Conservation (phyloP, 495 filamentous ascomycete species). For the Daldinia loculata region DNA sequence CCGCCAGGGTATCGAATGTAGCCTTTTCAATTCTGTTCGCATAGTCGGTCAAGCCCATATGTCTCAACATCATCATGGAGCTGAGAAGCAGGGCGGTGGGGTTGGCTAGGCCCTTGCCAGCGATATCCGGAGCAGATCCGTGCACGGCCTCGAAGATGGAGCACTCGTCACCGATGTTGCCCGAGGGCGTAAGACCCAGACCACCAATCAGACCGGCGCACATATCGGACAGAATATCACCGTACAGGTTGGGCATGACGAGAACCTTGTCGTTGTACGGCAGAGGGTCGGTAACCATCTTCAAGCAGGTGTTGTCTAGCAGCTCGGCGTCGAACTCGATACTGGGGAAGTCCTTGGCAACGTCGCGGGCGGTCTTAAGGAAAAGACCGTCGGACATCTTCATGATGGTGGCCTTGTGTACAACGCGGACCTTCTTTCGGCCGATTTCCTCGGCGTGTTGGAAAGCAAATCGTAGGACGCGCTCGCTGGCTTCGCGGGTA, state of each 20-base stretch:
- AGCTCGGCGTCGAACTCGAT: slow-evolving; percentile 96
- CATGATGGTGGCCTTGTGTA: slow-evolving; percentile 99
- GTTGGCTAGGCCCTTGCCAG: slow-evolving; percentile 70
- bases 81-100: slow-evolving; percentile 41
- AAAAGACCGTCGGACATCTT: slow-evolving; percentile 99
- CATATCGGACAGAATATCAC: slow-evolving; percentile 99
- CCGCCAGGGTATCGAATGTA: slow-evolving; percentile 90
- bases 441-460: slow-evolving; percentile 93
- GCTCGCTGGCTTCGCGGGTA: slow-evolving; percentile 89
- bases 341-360: slow-evolving; percentile 92
- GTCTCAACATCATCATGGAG: slow-evolving; percentile 91
- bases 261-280: slow-evolving; percentile 99
- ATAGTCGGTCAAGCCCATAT: slow-evolving; percentile 90
- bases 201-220: slow-evolving; percentile 98
- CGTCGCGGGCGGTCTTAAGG: slow-evolving; percentile 80
- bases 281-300: slow-evolving; percentile 92
- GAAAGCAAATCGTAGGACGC: slow-evolving; percentile 95
- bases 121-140: slow-evolving; percentile 97
- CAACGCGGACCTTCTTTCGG: slow-evolving; percentile 92
- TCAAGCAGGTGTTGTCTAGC: slow-evolving; percentile 97
- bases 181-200: slow-evolving; percentile 94
- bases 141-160: slow-evolving; percentile 99
- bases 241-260: slow-evolving; percentile 99
- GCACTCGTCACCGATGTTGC: slow-evolving; percentile 98
- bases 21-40: slow-evolving; percentile 91